phyloP scores from a whole-genome alignment of 2,329 filamentous ascomycete species.

The Microcyclosporella mali region DNA sequence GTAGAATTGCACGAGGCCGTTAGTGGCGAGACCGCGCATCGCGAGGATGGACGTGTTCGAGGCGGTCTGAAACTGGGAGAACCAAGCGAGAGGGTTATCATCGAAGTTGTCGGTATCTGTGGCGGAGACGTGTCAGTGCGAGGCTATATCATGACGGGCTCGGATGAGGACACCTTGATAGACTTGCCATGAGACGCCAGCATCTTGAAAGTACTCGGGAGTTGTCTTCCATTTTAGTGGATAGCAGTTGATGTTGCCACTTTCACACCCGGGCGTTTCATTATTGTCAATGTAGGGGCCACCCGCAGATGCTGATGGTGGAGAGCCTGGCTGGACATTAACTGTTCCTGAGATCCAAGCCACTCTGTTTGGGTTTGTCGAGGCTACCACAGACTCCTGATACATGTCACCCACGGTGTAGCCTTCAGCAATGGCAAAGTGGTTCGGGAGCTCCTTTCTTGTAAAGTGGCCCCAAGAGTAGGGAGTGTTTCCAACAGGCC shows the following conservation, averaged over 20 bases:
- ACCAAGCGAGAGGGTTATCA: constrained; percentile 51
- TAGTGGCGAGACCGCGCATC: constrained; percentile 43
- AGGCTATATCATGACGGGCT: constrained; percentile 12
- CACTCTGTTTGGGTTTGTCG: constrained; percentile 50
- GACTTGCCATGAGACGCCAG: constrained; percentile 39
- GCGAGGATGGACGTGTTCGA: constrained; percentile 35
- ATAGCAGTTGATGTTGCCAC: constrained; percentile 45
- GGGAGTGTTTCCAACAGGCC: constrained; percentile 50
- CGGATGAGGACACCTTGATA: constrained; percentile 44
- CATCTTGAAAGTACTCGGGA: constrained; percentile 47
- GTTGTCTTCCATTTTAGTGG: constrained; percentile 48
- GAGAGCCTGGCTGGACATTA: constrained; percentile 44
- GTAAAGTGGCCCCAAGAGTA: constrained; percentile 50
- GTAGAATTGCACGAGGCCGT: constrained; percentile 47
- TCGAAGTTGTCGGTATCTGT: constrained; percentile 21
- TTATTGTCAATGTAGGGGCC: constrained; percentile 30
- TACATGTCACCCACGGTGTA: constrained; percentile 55
- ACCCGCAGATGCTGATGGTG: constrained; percentile 32
- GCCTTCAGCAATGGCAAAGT: constrained; percentile 50
- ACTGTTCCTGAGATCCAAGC: constrained; percentile 48
- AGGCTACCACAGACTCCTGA: constrained; percentile 46
- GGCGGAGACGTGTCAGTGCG: not conserved
- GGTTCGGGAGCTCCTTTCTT: constrained; percentile 48
- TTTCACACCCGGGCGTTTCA: constrained; percentile 43
- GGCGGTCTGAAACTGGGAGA: constrained; percentile 48